Percentiles rank a stretch among this genome's conserved stretches.
These are phyloP conservation scores for Penicillium mononematosum DNA, from an alignment of 495 filamentous ascomycete genomes.

Conservation along the genomic window DNA sequence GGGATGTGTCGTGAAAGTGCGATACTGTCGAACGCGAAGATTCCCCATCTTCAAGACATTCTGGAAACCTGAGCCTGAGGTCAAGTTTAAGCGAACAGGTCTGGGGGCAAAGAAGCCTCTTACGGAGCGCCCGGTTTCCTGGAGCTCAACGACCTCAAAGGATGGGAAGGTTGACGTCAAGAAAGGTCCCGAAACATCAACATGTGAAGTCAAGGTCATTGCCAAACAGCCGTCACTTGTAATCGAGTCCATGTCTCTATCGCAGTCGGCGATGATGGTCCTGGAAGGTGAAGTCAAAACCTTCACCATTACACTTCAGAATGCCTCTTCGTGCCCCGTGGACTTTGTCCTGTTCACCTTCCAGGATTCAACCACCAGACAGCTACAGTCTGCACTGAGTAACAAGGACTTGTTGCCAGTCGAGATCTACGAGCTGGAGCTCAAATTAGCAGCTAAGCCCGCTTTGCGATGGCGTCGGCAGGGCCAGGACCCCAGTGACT, in stretches of 20 bases:
- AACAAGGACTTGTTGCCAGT: slow-evolving; percentile 72
- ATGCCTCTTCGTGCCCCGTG: slow-evolving; percentile 72
- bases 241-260: slow-evolving; percentile 71
- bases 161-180: slow-evolving; percentile 40
- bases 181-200: slow-evolving; percentile 35
- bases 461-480: slow-evolving; percentile 64
- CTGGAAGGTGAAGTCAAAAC: slow-evolving; percentile 78
- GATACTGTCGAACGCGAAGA: slow-evolving; percentile 72
- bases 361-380: slow-evolving; percentile 78
- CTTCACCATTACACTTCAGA: slow-evolving; percentile 79
- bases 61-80: slow-evolving; percentile 69
- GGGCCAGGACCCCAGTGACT: slow-evolving; percentile 42
- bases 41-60: slow-evolving; percentile 80
- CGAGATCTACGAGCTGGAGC: slow-evolving; percentile 81
- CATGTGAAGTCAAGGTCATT: slow-evolving; percentile 65
- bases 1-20: slow-evolving; percentile 76
- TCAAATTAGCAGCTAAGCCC: slow-evolving; percentile 71
- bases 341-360: slow-evolving; percentile 86
- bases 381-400: slow-evolving; percentile 68
- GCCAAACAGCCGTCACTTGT: slow-evolving; percentile 71
- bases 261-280: slow-evolving; percentile 86
- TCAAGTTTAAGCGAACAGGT: slow-evolving; percentile 73
- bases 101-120: slow-evolving; percentile 57
- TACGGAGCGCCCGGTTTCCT: slow-evolving; percentile 54
- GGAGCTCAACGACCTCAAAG: slow-evolving; percentile 49